phyloP scores from a whole-genome alignment of 768 basidiomycete species.

The Rubroboletus pulcherrimus region DNA sequence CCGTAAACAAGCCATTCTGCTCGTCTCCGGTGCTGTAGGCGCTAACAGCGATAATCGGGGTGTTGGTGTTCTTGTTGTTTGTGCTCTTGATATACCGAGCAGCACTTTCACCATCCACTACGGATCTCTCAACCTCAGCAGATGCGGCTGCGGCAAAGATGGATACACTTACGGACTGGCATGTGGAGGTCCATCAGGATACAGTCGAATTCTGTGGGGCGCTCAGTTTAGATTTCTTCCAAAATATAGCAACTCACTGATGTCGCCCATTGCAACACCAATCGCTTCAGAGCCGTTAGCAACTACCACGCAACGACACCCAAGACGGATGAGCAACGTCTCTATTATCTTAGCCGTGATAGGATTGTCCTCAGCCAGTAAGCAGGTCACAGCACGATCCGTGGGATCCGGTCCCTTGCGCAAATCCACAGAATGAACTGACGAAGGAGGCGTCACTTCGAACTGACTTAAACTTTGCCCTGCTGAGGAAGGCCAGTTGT shows the following conservation, averaged over 20 bases:
- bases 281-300: constrained; percentile 96
- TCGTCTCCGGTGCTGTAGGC: constrained; percentile 79
- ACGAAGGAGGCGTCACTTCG: constrained; percentile 72
- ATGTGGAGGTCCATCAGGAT: constrained; percentile 95
- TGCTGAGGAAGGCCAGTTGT: constrained; percentile 61
- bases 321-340: constrained; percentile 87
- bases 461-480: constrained; percentile 52
- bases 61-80: constrained; percentile 89
- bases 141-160: background rate
- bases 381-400: constrained; percentile 87
- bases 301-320: constrained; percentile 93
- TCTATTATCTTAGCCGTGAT: constrained; percentile 98
- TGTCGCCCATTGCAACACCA: constrained; percentile 95
- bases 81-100: constrained; percentile 97
- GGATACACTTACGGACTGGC: constrained; percentile 71
- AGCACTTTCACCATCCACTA: constrained; percentile 94
- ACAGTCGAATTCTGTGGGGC: constrained; percentile 78
- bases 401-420: constrained; percentile 71
- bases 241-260: constrained; percentile 59
- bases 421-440: constrained; percentile 81
- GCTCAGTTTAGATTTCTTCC: constrained; percentile 4
- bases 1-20: constrained; percentile 68
- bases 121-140: constrained; percentile 8
- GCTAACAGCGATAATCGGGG: constrained; percentile 90
- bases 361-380: constrained; percentile 96